Evolutionary conservation across 495 filamentous ascomycete species (phyloP).

Genomic region (Entonaema liquescens): DNA sequence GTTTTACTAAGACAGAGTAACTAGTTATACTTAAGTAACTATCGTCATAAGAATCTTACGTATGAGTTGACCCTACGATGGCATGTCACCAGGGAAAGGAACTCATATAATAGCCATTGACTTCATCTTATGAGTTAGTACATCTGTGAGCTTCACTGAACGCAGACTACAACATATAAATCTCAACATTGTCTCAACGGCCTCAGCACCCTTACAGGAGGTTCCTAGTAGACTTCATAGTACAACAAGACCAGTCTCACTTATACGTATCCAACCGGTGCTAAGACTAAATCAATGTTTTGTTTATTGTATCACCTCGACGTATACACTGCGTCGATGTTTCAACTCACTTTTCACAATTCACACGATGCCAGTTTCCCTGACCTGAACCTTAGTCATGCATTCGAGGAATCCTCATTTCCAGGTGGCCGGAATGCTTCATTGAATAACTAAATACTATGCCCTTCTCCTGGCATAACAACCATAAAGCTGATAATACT

Average conservation of each 20-base stretch:
- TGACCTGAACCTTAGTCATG: neutral
- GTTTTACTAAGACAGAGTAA: neutral
- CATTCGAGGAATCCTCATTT: neutral
- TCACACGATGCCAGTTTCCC: neutral
- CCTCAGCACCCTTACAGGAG: neutral
- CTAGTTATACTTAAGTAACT: no score
- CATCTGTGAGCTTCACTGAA: neutral
- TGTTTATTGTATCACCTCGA: neutral
- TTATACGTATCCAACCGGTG: neutral
- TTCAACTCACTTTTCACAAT: neutral
- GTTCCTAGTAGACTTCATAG: neutral
- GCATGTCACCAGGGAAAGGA: neutral
- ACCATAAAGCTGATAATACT: slow-evolving; percentile 1
- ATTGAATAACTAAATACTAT: slow-evolving; percentile 30
- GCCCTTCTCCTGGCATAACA: slow-evolving; percentile 16
- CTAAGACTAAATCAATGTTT: neutral
- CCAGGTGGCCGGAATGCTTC: slow-evolving; percentile 25
- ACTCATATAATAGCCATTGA: neutral
- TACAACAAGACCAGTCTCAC: neutral
- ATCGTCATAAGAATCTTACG: neutral
- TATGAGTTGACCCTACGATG: neutral
- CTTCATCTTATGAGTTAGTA: neutral
- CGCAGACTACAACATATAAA: neutral
- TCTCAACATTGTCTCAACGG: neutral
- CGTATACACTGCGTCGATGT: neutral